Evolutionary conservation across 331 rosid genomes (phyloP), one percentile per base, ranked within the genome.

Genomic region (Saraca asoca): DNA sequence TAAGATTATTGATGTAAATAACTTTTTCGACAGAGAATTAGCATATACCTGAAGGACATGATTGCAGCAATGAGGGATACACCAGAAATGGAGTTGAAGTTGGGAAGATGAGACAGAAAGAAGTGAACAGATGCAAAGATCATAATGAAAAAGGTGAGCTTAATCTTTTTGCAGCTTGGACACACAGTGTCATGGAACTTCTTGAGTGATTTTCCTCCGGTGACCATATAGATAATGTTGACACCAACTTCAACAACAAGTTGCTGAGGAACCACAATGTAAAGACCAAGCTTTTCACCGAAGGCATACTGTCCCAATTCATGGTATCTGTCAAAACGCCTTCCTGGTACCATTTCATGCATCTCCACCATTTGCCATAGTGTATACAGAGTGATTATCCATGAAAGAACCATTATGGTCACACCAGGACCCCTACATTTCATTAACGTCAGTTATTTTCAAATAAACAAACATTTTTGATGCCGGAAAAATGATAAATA

Each of bases 291-390:
- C 70, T 87, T 87, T 48, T 90, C 86, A 1, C 96, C 96, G 44
- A 90, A 87, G 0, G 87, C 96, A 58, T 87, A 29, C 14, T 90
- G 96, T 4, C 96, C 89, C 39, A 90, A 34, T 20, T 87, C 91
- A 69, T 89, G 96, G 68, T 87, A 89, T 64, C 89, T 73, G 33
- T 89, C 95, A 31, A 87, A 89, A 29, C 96, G 71, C 53, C 74
- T 87, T 14, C 95, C 91, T 0, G 91, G 95, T 14, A 90, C 86
- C 87, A 90, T 85, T 64, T 90, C 96, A 49, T 86, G 96, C 96
- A 89, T 89, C 79, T 86, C 82, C 31, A 86, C 87, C 96, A 89
- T 89, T 81, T 86, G 91, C 91, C 94, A 89, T 2, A 89, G 38
- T 11, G 94, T 89, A 85, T 78, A 87, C 0, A 87, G 8, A 4